Conservation (phyloP, 257 asterid species). For the Fraxinus anomala region DNA sequence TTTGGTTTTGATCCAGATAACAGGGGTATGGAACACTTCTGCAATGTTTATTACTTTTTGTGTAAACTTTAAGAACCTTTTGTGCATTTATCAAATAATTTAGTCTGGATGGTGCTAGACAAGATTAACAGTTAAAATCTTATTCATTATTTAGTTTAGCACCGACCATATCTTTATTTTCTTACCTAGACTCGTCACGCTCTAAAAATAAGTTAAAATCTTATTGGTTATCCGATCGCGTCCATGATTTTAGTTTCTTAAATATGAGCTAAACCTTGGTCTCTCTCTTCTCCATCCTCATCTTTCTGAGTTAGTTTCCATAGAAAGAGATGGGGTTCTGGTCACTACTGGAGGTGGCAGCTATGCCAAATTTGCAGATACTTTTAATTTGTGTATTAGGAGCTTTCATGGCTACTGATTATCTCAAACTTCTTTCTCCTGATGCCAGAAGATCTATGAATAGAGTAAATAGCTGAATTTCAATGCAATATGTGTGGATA, state of each 20-base stretch:
- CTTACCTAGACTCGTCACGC: no score
- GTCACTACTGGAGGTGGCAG: constrained; percentile 16
- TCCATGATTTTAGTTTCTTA: background rate
- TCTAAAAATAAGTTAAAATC: no score
- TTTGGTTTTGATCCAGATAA: no score
- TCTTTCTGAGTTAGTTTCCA: background rate
- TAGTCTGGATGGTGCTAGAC: no score
- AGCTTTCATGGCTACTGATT: constrained; percentile 20
- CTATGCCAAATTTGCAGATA: constrained; percentile 9
- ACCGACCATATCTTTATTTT: no score
- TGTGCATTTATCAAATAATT: no score
- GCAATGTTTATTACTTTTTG: no score
- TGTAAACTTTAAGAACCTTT: no score
- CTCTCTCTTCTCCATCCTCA: background rate
- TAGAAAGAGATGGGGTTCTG: background rate
- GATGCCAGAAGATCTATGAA: background rate
- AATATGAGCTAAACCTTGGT: background rate
- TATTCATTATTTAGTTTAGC: no score
- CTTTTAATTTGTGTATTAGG: background rate
- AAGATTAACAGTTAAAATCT: no score
- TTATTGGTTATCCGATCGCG: background rate
- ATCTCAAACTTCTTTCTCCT: constrained; percentile 8
- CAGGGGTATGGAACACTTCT: no score
- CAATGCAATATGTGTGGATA: background rate
- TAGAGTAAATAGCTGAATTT: background rate